Conservation (phyloP, 768 basidiomycete genomes). For the Glaciozyma martinii region DNA sequence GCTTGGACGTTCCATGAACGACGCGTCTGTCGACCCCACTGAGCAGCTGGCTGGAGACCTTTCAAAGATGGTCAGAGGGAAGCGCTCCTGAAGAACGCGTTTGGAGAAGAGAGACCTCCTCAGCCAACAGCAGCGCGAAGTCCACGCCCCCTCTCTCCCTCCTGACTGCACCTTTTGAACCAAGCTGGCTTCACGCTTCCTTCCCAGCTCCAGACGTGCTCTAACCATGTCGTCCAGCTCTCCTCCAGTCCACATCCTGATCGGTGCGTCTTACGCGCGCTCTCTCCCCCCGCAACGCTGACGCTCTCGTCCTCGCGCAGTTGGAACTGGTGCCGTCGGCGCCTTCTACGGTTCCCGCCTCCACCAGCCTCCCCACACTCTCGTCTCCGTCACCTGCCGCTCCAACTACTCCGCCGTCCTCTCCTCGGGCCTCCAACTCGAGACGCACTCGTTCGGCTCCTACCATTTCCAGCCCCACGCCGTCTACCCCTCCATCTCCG, state of each 20-base stretch:
- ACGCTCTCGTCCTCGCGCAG: conserved; percentile 12
- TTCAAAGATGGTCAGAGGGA: no score
- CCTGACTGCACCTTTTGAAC: no score
- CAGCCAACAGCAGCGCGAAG: no score
- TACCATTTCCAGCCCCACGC: conserved; percentile 36
- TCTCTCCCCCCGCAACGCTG: not conserved
- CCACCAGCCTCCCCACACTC: conserved; percentile 25
- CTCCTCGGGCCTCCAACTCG: conserved; percentile 8
- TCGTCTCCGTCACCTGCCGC: conserved; percentile 37
- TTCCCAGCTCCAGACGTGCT: not conserved
- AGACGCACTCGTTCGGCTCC: conserved; percentile 37
- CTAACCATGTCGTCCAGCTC: not conserved
- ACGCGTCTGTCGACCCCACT: no score
- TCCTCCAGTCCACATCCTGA: not conserved
- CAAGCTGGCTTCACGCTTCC: no score
- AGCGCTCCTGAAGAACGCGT: no score
- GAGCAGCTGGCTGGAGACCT: no score
- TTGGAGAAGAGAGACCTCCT: no score
- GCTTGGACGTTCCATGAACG: no score
- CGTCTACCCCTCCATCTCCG: conserved; percentile 33
- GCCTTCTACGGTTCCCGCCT: conserved; percentile 38
- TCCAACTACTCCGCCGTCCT: conserved; percentile 37
- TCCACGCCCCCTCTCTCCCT: no score
- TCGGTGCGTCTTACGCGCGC: not conserved
- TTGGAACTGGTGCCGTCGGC: conserved; percentile 38